Conservation (phyloP, 495 filamentous ascomycete species). For the Lindgomyces ingoldianus region DNA sequence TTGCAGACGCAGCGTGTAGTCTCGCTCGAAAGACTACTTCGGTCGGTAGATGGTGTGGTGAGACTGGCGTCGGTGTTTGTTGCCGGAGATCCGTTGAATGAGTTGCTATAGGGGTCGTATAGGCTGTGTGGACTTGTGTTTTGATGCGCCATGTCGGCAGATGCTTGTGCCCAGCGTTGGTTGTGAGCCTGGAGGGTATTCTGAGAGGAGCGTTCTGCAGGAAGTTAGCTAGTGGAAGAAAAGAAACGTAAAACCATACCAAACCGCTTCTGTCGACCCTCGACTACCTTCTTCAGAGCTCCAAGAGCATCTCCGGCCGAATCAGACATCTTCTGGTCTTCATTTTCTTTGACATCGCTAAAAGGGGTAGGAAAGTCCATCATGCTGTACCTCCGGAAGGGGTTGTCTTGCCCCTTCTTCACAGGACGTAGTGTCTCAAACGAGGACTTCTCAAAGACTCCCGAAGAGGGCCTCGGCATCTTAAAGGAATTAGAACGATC, state of each 20-base stretch:
- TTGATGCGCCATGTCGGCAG: constrained; percentile 38
- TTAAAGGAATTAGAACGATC: constrained; percentile 34
- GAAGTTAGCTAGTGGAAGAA: constrained; percentile 1
- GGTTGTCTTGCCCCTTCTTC: constrained; percentile 20
- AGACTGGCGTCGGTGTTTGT: constrained; percentile 67
- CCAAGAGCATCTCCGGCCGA: constrained; percentile 53
- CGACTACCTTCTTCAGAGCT: constrained; percentile 72
- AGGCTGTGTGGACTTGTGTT: constrained; percentile 16
- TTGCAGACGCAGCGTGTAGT: constrained; percentile 74
- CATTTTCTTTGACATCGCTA: constrained; percentile 14
- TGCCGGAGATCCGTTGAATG: constrained; percentile 61
- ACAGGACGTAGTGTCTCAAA: constrained; percentile 31
- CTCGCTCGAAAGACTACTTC: constrained; percentile 56
- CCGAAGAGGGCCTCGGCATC: constrained; percentile 39
- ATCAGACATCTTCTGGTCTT: constrained; percentile 23
- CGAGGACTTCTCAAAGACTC: constrained; percentile 32
- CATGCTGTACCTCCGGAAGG: constrained; percentile 35
- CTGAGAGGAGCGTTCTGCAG: constrained; percentile 27
- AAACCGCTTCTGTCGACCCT: constrained; percentile 58
- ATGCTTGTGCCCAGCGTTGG: constrained; percentile 45
- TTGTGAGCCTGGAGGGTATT: constrained; percentile 44
- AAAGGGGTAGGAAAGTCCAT: constrained; percentile 34
- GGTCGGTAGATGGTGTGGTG: constrained; percentile 65
- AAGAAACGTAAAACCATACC: constrained; percentile 15
- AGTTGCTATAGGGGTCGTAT: constrained; percentile 33